Evolutionary conservation across 2,329 filamentous ascomycete species (phyloP).

Genomic region (Cordyceps farinosa): DNA sequence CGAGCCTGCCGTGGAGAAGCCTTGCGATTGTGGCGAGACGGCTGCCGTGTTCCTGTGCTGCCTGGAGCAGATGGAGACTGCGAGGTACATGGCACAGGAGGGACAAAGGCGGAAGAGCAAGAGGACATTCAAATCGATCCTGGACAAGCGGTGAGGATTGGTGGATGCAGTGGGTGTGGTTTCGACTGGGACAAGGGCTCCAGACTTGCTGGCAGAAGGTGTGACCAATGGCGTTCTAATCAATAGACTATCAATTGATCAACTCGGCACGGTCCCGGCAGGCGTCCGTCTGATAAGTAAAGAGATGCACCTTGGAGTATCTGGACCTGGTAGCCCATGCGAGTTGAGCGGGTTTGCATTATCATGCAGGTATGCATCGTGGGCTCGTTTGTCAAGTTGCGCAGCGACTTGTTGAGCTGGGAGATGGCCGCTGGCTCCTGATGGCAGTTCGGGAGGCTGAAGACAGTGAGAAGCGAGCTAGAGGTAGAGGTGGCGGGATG

Average conservation of each 20-base stretch:
- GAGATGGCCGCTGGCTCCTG: neutral
- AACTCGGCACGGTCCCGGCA: neutral
- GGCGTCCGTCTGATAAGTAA: neutral
- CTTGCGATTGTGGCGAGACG: neutral
- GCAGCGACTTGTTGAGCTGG: neutral
- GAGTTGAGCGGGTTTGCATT: neutral
- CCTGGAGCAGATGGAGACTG: neutral
- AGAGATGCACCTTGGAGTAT: neutral
- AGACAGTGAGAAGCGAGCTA: neutral
- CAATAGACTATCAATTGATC: neutral
- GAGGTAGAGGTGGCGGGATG: neutral
- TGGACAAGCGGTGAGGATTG: constrained; percentile 6
- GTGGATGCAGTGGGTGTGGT: constrained; percentile 10
- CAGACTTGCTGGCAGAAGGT: neutral
- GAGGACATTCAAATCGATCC: neutral
- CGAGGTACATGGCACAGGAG: neutral
- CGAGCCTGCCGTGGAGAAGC: constrained; percentile 1
- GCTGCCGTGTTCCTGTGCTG: neutral
- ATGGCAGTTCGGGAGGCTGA: neutral
- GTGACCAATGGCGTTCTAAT: neutral
- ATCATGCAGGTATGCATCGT: neutral
- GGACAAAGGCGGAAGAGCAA: neutral
- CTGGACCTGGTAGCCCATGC: neutral
- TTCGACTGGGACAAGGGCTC: constrained; percentile 14
- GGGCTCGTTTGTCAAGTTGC: neutral